Conservation (phyloP, 1,139 yeast species). For the Nakaseomyces sp. region DNA sequence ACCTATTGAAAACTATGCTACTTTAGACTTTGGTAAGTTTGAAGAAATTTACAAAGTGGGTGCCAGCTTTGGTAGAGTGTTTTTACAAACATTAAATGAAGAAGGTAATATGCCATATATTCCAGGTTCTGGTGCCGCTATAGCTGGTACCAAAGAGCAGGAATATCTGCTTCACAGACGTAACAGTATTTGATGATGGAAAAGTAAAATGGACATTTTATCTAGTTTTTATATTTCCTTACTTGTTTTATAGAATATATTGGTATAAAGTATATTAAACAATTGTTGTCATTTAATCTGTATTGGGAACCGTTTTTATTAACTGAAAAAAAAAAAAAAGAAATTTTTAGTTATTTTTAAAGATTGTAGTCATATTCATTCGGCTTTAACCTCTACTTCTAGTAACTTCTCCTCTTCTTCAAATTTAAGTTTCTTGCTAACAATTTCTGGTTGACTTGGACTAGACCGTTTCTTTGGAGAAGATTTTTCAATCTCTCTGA, state of each 20-base stretch:
- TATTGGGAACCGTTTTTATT: too few species aligned
- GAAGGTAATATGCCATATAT: constrained; percentile 52
- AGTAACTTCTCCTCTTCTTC: background rate
- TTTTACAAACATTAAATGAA: constrained; percentile 46
- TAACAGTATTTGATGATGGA: constrained; percentile 44
- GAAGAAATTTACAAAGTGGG: constrained; percentile 86
- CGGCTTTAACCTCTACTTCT: constrained; percentile 8
- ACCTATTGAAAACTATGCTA: constrained; percentile 85
- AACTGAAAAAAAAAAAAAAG: too few species aligned
- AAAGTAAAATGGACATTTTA: too few species aligned
- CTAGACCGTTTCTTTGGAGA: background rate
- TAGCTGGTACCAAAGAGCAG: constrained; percentile 14
- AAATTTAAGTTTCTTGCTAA: background rate
- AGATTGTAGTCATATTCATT: too few species aligned
- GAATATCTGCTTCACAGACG: constrained; percentile 41
- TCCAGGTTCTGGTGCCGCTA: constrained; percentile 38
- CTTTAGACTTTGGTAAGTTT: constrained; percentile 85
- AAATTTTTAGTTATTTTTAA: background rate
- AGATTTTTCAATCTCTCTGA: constrained; percentile 69
- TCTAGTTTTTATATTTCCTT: background rate
- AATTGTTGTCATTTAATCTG: too few species aligned
- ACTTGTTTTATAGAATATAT: background rate
- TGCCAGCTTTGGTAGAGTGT: constrained; percentile 56
- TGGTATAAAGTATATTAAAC: background rate
- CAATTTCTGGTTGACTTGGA: background rate